A percentile compares a stretch with the other conserved stretches of the same genome.
Conservation (phyloP, 768 basidiomycete species). For the Hortiboletus campestris region DNA sequence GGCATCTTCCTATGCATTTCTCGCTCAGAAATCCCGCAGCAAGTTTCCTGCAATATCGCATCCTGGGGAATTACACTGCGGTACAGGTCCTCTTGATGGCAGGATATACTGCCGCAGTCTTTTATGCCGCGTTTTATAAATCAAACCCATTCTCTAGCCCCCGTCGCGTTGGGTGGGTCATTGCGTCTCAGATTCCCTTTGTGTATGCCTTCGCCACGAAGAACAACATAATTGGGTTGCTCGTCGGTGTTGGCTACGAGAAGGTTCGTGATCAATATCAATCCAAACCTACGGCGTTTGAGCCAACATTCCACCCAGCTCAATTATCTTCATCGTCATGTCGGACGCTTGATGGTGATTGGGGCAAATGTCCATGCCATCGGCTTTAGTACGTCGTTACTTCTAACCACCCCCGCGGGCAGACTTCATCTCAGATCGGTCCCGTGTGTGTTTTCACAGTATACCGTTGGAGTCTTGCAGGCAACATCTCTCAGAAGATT, state of each 20-base stretch:
- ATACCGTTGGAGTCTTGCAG: slow-evolving; percentile 51
- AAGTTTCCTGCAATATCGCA: slow-evolving; percentile 37
- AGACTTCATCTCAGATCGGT: slow-evolving; percentile 36
- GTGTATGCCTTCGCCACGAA: too few species aligned
- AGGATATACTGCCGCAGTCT: slow-evolving; percentile 44
- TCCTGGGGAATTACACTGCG: slow-evolving; percentile 49
- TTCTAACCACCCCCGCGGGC: too few species aligned
- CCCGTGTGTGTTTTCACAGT: slow-evolving; percentile 42
- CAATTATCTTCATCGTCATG: slow-evolving; percentile 73
- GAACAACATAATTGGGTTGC: slow-evolving; percentile 48
- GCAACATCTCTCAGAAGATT: slow-evolving; percentile 38
- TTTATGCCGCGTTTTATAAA: slow-evolving; percentile 49
- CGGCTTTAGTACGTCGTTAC: too few species aligned
- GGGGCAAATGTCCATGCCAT: too few species aligned
- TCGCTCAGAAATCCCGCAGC: slow-evolving; percentile 47
- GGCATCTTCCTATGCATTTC: slow-evolving; percentile 37
- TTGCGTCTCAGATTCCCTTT: slow-evolving; percentile 43
- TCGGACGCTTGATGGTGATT: slow-evolving; percentile 42
- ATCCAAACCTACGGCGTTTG: background rate
- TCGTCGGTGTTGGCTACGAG: slow-evolving; percentile 66
- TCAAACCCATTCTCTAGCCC: slow-evolving; percentile 52
- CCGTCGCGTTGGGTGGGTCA: slow-evolving; percentile 50
- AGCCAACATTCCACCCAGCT: slow-evolving; percentile 40
- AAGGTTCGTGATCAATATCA: slow-evolving; percentile 39
- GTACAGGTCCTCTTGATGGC: slow-evolving; percentile 45